Evolutionary conservation across 2,329 filamentous ascomycete genomes (phyloP).

Genomic region (Helotiales sp.): DNA sequence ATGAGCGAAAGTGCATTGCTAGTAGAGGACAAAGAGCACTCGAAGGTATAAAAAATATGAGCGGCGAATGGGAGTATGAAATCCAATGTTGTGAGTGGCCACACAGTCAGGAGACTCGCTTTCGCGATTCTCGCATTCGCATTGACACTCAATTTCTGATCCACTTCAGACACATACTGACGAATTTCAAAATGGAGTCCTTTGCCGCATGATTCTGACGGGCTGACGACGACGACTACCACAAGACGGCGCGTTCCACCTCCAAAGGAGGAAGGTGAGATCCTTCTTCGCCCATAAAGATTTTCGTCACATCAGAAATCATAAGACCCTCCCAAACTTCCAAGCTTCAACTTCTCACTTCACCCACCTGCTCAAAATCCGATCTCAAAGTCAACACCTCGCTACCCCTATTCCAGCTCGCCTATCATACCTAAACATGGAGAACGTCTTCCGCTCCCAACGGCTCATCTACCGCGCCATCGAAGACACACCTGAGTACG

Average conservation of each 20-base stretch:
- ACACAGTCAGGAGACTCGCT: background rate
- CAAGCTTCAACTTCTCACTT: background rate
- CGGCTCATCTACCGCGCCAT: slow-evolving; percentile 47
- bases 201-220: slow-evolving; percentile 4
- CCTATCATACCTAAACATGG: background rate
- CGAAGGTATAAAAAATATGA: too few species aligned
- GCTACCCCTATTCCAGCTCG: background rate
- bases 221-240: background rate
- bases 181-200: background rate
- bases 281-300: background rate
- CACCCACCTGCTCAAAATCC: too few species aligned
- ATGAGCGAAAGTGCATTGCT: too few species aligned
- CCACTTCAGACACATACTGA: too few species aligned
- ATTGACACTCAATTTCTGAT: too few species aligned
- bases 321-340: background rate
- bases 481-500: slow-evolving; percentile 43
- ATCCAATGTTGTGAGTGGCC: too few species aligned
- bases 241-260: background rate
- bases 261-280: background rate
- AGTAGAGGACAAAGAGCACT: too few species aligned
- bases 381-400: background rate
- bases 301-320: background rate
- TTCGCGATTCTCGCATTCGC: background rate
- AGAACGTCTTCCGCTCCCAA: slow-evolving; percentile 43
- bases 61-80: too few species aligned